Percentiles rank a stretch among this genome's conserved stretches.
These are phyloP conservation scores for Huntiella omanensis DNA, from an alignment of 2,329 filamentous ascomycete species.

Conservation along the genomic window DNA sequence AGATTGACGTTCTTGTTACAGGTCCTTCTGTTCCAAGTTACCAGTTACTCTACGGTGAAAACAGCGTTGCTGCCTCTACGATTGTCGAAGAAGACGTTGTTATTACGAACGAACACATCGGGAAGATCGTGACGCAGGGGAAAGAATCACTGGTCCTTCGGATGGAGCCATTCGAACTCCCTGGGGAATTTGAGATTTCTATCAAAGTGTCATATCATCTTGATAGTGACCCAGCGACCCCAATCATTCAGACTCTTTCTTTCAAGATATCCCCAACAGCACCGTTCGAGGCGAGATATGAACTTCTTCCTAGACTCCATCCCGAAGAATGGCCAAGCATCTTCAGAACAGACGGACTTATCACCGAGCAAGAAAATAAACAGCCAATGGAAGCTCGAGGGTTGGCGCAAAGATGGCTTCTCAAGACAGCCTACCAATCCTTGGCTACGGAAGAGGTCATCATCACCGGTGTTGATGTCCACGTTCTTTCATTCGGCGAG, in stretches of 20 bases:
- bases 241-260: constrained; percentile 53
- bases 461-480: constrained; percentile 42
- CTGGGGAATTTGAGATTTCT: constrained; percentile 45
- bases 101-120: constrained; percentile 24
- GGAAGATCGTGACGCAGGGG: constrained; percentile 27
- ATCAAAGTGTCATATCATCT: constrained; percentile 63
- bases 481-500: constrained; percentile 31
- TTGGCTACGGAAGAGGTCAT: constrained; percentile 56
- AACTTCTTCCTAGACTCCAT: constrained; percentile 64
- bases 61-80: constrained; percentile 17
- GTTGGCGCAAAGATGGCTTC: constrained; percentile 62
- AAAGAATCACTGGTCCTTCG: constrained; percentile 26
- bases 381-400: constrained; percentile 27
- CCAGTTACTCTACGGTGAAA: constrained; percentile 21
- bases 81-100: constrained; percentile 23
- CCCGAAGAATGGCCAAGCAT: constrained; percentile 69
- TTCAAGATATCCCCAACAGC: constrained; percentile 55
- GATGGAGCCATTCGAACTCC: constrained; percentile 31
- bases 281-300: constrained; percentile 84
- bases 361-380: constrained; percentile 19
- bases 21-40: constrained; percentile 35
- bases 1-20: constrained; percentile 44
- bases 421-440: constrained; percentile 55
- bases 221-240: constrained; percentile 59
- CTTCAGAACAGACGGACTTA: constrained; percentile 43